Base-by-base conservation (phyloP, 2,329 filamentous ascomycete species). In the Arthroderma uncinatum region DNA sequence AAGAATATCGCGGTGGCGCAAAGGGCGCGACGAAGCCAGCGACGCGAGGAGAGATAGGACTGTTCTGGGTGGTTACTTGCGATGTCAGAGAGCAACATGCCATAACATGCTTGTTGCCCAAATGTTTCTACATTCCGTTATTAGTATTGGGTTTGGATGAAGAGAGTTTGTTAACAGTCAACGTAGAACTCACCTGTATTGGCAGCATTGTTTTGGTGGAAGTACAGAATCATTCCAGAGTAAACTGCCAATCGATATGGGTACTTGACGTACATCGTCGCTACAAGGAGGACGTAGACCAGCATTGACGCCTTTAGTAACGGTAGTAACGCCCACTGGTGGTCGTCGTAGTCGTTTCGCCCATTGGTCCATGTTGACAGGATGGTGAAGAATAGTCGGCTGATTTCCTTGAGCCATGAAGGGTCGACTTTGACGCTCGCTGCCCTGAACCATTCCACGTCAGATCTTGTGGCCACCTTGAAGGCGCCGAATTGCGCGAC, bases 321-420 rank as follows among this genome's bases (percentile, higher is more conserved):
- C 14, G 73, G 73, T 19, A 74, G 66, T 62, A 78, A 70, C 7
- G 78, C 77, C 78, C 78, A 81, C 62, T 80, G 78, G 59, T 80
- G 78, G 57, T 78, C 73, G 62, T 81, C 78, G 56, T 78, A 79
- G 7, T 74, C 69, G 67, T 78, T 79, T 62, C 74, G 75, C 1
- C 73, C 74, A 55, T 71, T 76, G 10, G 76, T 78, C 78, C 78
- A 81, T 9, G 73, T 75, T 8, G 67, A 71, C 23, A 78, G 67
- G 61, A 78, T 76, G 59, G 74, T 74, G 58, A 65, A 63, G 56
- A 77, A 72, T 36, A 80, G 64, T 16, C 75, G 68, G 30, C 67
- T 61, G 5, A 79, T 62, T 60, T 79, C 78, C 12, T 71, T 67
- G 53, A 66, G 67, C n/a, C 79, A 69, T 4, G 72, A 69, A 23